These are phyloP conservation scores for Cryphonectria nitschkei DNA, from an alignment of 2,329 filamentous ascomycete genomes.

Conservation along the genomic window DNA sequence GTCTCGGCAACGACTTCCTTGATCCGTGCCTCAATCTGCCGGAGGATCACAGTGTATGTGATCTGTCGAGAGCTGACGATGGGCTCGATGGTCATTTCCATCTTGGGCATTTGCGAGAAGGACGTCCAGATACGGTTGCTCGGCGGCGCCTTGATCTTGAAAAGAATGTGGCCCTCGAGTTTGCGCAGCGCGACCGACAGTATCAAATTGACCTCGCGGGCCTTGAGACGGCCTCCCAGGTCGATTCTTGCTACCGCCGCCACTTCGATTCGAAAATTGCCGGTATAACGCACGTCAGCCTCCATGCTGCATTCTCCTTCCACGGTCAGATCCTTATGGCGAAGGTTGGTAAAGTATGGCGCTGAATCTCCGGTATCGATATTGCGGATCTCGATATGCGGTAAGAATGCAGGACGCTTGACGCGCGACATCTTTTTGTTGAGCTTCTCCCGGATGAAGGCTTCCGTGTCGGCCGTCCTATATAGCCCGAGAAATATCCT, in stretches of 20 bases:
- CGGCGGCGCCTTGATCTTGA: constrained; percentile 91
- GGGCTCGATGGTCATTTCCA: constrained; percentile 92
- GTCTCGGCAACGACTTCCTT: constrained; percentile 93
- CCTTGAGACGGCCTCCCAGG: constrained; percentile 84
- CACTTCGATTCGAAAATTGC: constrained; percentile 87
- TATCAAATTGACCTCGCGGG: constrained; percentile 85
- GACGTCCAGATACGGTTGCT: constrained; percentile 97
- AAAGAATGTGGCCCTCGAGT: constrained; percentile 80
- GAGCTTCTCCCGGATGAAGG: constrained; percentile 80
- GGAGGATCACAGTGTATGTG: constrained; percentile 87
- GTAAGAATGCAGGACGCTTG: constrained; percentile 88
- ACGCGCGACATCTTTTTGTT: constrained; percentile 96
- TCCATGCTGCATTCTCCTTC: constrained; percentile 90
- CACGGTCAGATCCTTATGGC: constrained; percentile 84
- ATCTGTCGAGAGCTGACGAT: constrained; percentile 95
- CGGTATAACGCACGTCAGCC: constrained; percentile 84
- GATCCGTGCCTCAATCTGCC: constrained; percentile 93
- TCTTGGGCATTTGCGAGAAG: constrained; percentile 90
- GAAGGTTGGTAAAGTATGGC: constrained; percentile 86
- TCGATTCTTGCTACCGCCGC: constrained; percentile 93
- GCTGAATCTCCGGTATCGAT: constrained; percentile 87
- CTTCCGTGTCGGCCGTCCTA: constrained; percentile 79
- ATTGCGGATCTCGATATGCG: constrained; percentile 77
- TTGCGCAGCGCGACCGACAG: constrained; percentile 84
- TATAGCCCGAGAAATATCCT: constrained; percentile 87